Conservation (phyloP, 1,139 yeast species). For the Geotrichum histeridarum region DNA sequence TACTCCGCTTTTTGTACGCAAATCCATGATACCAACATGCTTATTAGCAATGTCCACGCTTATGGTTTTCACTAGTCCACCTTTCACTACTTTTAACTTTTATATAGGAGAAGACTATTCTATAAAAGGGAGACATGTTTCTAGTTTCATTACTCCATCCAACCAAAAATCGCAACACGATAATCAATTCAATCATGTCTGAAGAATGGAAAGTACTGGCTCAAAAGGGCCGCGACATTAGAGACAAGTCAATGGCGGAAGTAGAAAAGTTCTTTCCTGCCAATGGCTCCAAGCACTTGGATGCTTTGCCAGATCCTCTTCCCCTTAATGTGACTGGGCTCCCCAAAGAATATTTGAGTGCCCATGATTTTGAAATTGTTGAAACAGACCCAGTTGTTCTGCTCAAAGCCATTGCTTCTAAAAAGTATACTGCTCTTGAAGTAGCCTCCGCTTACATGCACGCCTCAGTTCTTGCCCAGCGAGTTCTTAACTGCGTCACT, state of each 20-base stretch:
- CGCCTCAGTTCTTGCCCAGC: slow-evolving; percentile 58
- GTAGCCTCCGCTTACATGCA: slow-evolving; percentile 51
- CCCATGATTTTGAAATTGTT: slow-evolving; percentile 30
- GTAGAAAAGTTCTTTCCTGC: slow-evolving; percentile 30
- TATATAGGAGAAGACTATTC: too few species aligned
- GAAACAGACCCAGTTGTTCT: slow-evolving; percentile 34
- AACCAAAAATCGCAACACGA: too few species aligned
- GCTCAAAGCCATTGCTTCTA: slow-evolving; percentile 40
- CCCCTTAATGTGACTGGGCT: slow-evolving; percentile 31
- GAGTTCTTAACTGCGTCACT: slow-evolving; percentile 43
- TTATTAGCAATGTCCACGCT: too few species aligned
- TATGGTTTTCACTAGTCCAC: too few species aligned
- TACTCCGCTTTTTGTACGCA: too few species aligned
- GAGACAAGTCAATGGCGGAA: slow-evolving; percentile 31
- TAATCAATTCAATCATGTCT: too few species aligned
- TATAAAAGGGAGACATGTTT: too few species aligned
- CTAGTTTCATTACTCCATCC: too few species aligned
- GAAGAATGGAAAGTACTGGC: slow-evolving; percentile 16
- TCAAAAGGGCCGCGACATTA: slow-evolving; percentile 17
- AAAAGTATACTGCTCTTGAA: slow-evolving; percentile 43
- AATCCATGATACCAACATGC: too few species aligned
- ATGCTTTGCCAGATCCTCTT: slow-evolving; percentile 27
- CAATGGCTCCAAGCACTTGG: slow-evolving; percentile 26
- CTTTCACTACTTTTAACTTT: too few species aligned
- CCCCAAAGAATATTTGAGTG: slow-evolving; percentile 26